Evolutionary conservation across 139 green algal genomes (phyloP), one percentile per base, ranked within the genome.

Genomic region (Volvox africanus): DNA sequence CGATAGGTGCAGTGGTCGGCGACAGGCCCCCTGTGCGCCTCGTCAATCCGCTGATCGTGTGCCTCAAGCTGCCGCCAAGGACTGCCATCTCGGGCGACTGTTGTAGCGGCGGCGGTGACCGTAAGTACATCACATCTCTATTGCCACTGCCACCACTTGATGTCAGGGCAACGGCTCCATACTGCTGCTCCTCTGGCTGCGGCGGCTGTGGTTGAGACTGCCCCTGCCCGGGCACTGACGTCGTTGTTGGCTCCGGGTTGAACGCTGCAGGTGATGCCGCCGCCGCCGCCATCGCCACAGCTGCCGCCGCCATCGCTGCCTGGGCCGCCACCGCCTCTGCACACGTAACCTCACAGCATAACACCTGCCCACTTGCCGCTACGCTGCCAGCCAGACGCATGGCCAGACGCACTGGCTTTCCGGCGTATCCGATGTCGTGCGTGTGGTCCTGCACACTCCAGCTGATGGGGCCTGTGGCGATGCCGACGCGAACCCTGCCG

Each of bases 301-400:
- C 33, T 36, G 32, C 2, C 17, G 78, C 78, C 2, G 36, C 18
- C 78, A 35, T 55, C 50, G 80, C 80, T 21, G 80, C 80, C 80
- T 86, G 80, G 50, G 50, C 80, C 50, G 80, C 80, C 80, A 86
- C 50, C 24, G 80, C 80, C 50, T 86, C 50, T 22, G 26, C 26
- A n/a, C 80, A 86, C 21, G 80, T 86, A 14, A 86, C 80, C 24
- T 37, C 80, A 44, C 80, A 86, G 80, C 80, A 86, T 24, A 86
- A n/a, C 50, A 86, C 80, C 50, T 71, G 50, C 24, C 80, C 80
- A 24, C 44, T 71, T 28, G 50, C 50, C 11, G 80, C 80, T 17
- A 71, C 17, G 50, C 35, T 50, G 80, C 28, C 80, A 22, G 80
- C 50, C 50, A 86, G 24, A 2, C 80, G 80, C 37, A 86, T 28